These are phyloP conservation scores for Didymella glomerata DNA, from an alignment of 2,329 filamentous ascomycete genomes.

Conservation along the genomic window DNA sequence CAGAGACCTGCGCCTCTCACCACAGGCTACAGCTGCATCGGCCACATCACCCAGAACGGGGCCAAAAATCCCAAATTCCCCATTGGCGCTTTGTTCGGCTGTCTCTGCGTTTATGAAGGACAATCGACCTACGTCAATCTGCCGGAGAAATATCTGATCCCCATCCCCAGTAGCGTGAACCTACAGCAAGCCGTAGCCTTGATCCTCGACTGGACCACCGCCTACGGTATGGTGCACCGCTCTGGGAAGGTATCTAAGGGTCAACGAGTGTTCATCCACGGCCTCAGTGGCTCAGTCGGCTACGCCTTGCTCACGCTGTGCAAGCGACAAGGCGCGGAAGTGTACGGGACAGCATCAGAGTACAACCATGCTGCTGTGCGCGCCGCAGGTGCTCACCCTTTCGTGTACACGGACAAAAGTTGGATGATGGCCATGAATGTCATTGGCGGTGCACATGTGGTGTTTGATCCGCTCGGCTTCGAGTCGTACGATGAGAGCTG, in stretches of 20 bases:
- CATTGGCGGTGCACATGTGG: slow-evolving; percentile 58
- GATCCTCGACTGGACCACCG: slow-evolving; percentile 57
- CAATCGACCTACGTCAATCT: slow-evolving; percentile 59
- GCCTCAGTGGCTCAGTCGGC: slow-evolving; percentile 61
- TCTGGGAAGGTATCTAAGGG: slow-evolving; percentile 54
- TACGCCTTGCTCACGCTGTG: slow-evolving; percentile 55
- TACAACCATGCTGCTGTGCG: slow-evolving; percentile 57
- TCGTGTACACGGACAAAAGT: slow-evolving; percentile 59
- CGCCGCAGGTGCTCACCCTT: slow-evolving; percentile 54
- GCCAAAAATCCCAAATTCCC: slow-evolving; percentile 36
- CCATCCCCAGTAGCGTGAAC: slow-evolving; percentile 55
- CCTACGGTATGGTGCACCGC: slow-evolving; percentile 44
- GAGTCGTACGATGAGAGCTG: slow-evolving; percentile 62
- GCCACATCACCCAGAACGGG: slow-evolving; percentile 54
- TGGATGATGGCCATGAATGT: slow-evolving; percentile 59
- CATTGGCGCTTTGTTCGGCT: slow-evolving; percentile 38
- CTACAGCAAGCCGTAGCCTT: slow-evolving; percentile 54
- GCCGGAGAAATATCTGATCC: slow-evolving; percentile 57
- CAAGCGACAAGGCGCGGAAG: slow-evolving; percentile 55
- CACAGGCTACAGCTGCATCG: slow-evolving; percentile 60
- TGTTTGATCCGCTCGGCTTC: slow-evolving; percentile 61
- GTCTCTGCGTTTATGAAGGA: slow-evolving; percentile 42
- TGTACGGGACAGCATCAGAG: slow-evolving; percentile 60
- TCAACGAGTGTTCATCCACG: slow-evolving; percentile 61
- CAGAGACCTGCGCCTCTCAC: slow-evolving; percentile 59